Evolutionary conservation across 2,329 filamentous ascomycete genomes (phyloP).

Genomic region (Mycosphaerella arachidis): DNA sequence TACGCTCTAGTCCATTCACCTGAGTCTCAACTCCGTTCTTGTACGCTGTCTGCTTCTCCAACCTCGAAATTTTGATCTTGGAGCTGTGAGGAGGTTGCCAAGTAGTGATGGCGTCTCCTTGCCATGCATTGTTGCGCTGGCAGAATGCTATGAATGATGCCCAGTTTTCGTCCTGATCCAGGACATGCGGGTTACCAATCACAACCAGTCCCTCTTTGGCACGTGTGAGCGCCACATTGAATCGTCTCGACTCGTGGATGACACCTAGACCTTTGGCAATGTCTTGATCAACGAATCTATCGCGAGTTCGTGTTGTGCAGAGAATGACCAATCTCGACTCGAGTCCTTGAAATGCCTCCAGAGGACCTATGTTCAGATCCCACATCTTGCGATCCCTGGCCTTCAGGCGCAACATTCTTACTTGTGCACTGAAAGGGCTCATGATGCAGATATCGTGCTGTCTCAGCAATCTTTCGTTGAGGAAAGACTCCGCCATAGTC

Average conservation of each 20-base stretch:
- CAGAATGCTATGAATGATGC: conserved; percentile 24
- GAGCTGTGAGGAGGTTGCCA: conserved; percentile 12
- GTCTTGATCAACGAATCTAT: conserved; percentile 26
- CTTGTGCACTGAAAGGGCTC: conserved; percentile 27
- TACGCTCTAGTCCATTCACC: neutral
- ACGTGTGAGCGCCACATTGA: conserved; percentile 27
- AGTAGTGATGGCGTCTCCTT: neutral
- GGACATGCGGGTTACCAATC: conserved; percentile 23
- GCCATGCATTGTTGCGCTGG: conserved; percentile 16
- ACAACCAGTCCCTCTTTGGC: conserved; percentile 25
- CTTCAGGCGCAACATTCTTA: conserved; percentile 19
- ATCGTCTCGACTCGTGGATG: conserved; percentile 24
- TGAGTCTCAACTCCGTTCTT: neutral
- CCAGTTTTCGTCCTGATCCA: conserved; percentile 24
- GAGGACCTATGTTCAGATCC: conserved; percentile 23
- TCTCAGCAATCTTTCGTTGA: conserved; percentile 13
- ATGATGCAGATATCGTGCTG: conserved; percentile 26
- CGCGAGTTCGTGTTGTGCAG: conserved; percentile 26
- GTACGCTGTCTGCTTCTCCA: conserved; percentile 19
- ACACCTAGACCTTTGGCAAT: conserved; percentile 23
- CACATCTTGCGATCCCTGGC: conserved; percentile 11
- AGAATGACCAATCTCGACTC: conserved; percentile 25
- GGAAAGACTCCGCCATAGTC: conserved; percentile 18
- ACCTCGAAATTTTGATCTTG: conserved; percentile 16
- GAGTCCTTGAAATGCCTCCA: conserved; percentile 29